Conservation (phyloP, 352 stramenopile species). For the Phytophthora sp. region DNA sequence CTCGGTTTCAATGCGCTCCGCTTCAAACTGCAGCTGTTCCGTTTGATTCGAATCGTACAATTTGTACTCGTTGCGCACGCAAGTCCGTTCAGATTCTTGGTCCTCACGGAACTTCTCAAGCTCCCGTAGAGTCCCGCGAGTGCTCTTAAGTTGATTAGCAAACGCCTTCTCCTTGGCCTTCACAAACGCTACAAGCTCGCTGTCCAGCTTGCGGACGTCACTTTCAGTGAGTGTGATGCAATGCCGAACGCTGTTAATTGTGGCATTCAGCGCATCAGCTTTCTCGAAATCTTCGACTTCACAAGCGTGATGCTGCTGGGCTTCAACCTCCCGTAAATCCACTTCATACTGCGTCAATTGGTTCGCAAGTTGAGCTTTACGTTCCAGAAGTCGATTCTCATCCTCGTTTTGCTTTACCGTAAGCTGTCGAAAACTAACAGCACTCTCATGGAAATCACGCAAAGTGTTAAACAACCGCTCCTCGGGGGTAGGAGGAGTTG, state of each 20-base stretch:
- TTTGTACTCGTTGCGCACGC: slow-evolving; percentile 61
- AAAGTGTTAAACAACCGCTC: slow-evolving; percentile 72
- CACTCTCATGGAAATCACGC: slow-evolving; percentile 77
- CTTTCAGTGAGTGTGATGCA: slow-evolving; percentile 83
- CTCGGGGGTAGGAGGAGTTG: slow-evolving; percentile 56
- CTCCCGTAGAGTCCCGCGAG: slow-evolving; percentile 70
- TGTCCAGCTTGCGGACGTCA: slow-evolving; percentile 80
- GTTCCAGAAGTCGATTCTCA: slow-evolving; percentile 73
- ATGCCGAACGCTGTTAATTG: slow-evolving; percentile 83
- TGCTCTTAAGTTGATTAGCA: slow-evolving; percentile 76
- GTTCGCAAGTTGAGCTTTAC: slow-evolving; percentile 63
- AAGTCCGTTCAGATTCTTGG: slow-evolving; percentile 57
- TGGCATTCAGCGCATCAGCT: slow-evolving; percentile 79
- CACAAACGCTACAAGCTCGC: slow-evolving; percentile 66
- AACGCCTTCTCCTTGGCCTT: slow-evolving; percentile 86
- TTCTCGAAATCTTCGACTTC: slow-evolving; percentile 89
- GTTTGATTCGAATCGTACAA: slow-evolving; percentile 72
- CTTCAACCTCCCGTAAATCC: slow-evolving; percentile 80
- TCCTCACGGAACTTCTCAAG: slow-evolving; percentile 83
- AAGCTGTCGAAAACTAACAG: slow-evolving; percentile 67
- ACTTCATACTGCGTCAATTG: slow-evolving; percentile 84
- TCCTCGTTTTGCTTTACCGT: slow-evolving; percentile 77
- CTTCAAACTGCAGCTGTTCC: slow-evolving; percentile 82
- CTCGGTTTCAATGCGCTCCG: slow-evolving; percentile 73
- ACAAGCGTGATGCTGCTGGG: slow-evolving; percentile 78